A percentile compares a stretch with the other conserved stretches of the same genome.
Evolutionary conservation across 2,329 filamentous ascomycete species (phyloP).

Genomic region (Penicillium sp.): DNA sequence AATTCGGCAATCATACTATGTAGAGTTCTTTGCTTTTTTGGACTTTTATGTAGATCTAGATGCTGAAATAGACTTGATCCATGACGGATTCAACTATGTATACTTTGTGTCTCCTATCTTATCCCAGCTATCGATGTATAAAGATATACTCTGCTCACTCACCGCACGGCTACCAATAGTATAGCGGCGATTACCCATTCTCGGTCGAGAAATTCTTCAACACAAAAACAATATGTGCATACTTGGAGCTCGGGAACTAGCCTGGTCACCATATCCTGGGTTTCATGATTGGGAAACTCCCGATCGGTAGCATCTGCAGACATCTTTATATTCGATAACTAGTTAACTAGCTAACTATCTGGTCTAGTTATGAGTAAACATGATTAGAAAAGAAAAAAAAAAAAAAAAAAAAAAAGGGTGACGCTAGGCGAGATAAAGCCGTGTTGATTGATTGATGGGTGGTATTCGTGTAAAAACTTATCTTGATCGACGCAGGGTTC

Average conservation of each 20-base stretch:
- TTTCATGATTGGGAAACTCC: constrained; percentile 1
- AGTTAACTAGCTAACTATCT: too few relatives aligned
- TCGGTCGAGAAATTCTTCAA: constrained; percentile 6
- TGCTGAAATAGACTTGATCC: not conserved
- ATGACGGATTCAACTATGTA: not conserved
- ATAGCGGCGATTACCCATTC: constrained; percentile 15
- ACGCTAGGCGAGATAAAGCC: constrained; percentile 1
- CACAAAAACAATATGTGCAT: not conserved
- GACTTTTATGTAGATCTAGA: not conserved
- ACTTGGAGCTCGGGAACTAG: not conserved
- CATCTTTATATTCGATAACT: not conserved
- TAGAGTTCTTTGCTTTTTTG: not conserved
- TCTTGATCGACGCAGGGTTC: constrained; percentile 24
- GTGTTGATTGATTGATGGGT: not conserved
- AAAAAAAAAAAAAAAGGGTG: not conserved
- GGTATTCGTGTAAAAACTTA: constrained; percentile 6
- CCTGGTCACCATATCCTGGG: not conserved
- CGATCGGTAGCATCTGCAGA: not conserved
- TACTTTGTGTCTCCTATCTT: not conserved
- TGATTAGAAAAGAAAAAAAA: not conserved
- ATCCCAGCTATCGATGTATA: not conserved
- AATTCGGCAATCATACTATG: not conserved
- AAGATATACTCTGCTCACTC: not conserved
- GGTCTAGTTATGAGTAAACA: not conserved
- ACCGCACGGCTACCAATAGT: constrained; percentile 14